These are phyloP conservation scores for Penicillium sp. DNA, from an alignment of 2,329 filamentous ascomycete species.

Conservation along the genomic window DNA sequence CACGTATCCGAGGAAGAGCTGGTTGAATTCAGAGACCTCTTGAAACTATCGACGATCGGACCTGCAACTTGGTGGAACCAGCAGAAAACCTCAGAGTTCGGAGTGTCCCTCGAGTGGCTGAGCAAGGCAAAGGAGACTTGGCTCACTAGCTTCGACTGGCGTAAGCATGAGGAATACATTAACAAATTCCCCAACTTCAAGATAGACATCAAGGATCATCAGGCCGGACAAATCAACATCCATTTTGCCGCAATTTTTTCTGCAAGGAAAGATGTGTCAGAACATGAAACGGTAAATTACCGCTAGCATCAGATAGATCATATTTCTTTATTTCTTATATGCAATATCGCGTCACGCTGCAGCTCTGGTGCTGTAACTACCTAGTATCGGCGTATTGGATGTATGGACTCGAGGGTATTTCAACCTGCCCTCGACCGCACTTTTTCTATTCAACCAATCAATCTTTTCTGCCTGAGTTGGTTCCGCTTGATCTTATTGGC, in stretches of 20 bases:
- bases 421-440: too few species aligned
- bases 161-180: slow-evolving; percentile 7
- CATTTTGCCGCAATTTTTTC: slow-evolving; percentile 60
- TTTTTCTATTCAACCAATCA: too few species aligned
- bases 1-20: neutral
- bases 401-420: too few species aligned
- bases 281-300: too few species aligned
- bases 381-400: too few species aligned
- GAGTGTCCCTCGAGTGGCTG: slow-evolving; percentile 8
- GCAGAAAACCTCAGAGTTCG: slow-evolving; percentile 2
- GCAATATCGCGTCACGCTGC: too few species aligned
- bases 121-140: slow-evolving; percentile 9
- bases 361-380: too few species aligned
- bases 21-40: slow-evolving; percentile 1
- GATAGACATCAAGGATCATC: neutral
- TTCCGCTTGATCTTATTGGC: too few species aligned
- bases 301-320: too few species aligned
- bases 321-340: too few species aligned
- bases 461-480: too few species aligned
- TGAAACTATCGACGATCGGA: slow-evolving; percentile 6
- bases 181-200: slow-evolving; percentile 10
- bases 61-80: slow-evolving; percentile 10
- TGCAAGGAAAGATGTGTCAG: slow-evolving; percentile 39
- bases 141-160: slow-evolving; percentile 8
- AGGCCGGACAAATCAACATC: slow-evolving; percentile 38